Percentiles rank a stretch among this genome's conserved stretches.
Evolutionary conservation across 768 basidiomycete species (phyloP).

Genomic region (Baorangia bicolor): DNA sequence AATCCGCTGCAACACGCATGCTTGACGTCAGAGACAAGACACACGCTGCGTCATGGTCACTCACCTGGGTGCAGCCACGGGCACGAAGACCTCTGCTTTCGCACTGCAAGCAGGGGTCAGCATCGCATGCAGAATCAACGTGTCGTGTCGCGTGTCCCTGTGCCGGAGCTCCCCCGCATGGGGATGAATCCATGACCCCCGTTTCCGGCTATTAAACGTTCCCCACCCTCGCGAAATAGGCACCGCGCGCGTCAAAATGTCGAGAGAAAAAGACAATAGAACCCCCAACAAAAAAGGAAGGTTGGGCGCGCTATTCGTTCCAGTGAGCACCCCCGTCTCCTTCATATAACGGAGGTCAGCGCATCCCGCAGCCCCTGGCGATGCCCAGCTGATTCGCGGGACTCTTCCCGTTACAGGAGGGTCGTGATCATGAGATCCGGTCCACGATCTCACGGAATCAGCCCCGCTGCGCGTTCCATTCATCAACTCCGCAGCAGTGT

Average conservation of each 20-base stretch:
- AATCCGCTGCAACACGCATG: constrained; percentile 43
- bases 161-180: constrained; percentile 14
- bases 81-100: constrained; percentile 83
- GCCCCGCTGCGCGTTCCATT: neutral
- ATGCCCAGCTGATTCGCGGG: neutral
- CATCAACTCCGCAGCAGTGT: constrained; percentile 12
- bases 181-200: constrained; percentile 1
- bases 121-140: constrained; percentile 9
- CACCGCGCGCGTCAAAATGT: neutral
- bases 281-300: neutral
- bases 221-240: constrained; percentile 1
- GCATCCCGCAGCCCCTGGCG: constrained; percentile 5
- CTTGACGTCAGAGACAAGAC: constrained; percentile 29
- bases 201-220: constrained; percentile 16
- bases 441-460: constrained; percentile 12
- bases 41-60: constrained; percentile 31
- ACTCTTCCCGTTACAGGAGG: neutral
- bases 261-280: neutral
- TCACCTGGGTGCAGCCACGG: constrained; percentile 83
- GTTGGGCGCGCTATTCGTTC: neutral
- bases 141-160: constrained; percentile 12
- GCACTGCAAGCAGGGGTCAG: constrained; percentile 43
- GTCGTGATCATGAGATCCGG: constrained; percentile 12
- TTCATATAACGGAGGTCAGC: constrained; percentile 3
- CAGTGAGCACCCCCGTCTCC: constrained; percentile 2